phyloP scores from a whole-genome alignment of 2,329 filamentous ascomycete species.

The Thyridium curvatum region DNA sequence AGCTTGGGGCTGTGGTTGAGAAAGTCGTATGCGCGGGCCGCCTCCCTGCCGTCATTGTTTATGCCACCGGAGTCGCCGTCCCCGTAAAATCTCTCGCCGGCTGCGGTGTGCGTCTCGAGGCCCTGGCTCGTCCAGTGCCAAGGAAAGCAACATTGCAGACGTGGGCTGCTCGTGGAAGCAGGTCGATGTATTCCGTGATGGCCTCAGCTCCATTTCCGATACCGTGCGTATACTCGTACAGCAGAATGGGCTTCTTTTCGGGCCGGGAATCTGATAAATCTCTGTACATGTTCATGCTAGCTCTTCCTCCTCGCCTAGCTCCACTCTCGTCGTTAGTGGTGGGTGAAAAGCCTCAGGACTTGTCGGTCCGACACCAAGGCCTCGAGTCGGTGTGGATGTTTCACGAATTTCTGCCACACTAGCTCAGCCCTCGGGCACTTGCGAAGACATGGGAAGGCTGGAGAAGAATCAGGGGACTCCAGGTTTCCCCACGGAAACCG shows the following conservation, averaged over 20 bases:
- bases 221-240: slow-evolving; percentile 54
- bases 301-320: too few species aligned
- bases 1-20: slow-evolving; percentile 50
- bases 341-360: too few species aligned
- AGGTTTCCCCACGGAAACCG: too few species aligned
- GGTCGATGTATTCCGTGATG: slow-evolving; percentile 60
- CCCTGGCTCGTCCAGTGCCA: slow-evolving; percentile 64
- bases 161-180: slow-evolving; percentile 53
- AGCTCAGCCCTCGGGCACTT: too few species aligned
- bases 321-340: too few species aligned
- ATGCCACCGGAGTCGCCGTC: slow-evolving; percentile 58
- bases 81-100: slow-evolving; percentile 40
- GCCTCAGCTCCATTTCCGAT: slow-evolving; percentile 72
- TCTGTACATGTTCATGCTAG: too few species aligned
- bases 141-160: slow-evolving; percentile 60
- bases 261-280: too few species aligned
- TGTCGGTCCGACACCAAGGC: too few species aligned
- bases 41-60: slow-evolving; percentile 55
- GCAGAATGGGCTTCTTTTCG: slow-evolving; percentile 48
- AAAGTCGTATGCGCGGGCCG: slow-evolving; percentile 53
- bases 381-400: too few species aligned
- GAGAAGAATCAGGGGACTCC: too few species aligned
- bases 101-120: slow-evolving; percentile 37
- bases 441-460: too few species aligned
- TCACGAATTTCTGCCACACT: too few species aligned